A percentile compares a stretch with the other conserved stretches of the same genome.
phyloP scores from a whole-genome alignment of 2,329 filamentous ascomycete genomes.

The Leptosphaerulina australis region DNA sequence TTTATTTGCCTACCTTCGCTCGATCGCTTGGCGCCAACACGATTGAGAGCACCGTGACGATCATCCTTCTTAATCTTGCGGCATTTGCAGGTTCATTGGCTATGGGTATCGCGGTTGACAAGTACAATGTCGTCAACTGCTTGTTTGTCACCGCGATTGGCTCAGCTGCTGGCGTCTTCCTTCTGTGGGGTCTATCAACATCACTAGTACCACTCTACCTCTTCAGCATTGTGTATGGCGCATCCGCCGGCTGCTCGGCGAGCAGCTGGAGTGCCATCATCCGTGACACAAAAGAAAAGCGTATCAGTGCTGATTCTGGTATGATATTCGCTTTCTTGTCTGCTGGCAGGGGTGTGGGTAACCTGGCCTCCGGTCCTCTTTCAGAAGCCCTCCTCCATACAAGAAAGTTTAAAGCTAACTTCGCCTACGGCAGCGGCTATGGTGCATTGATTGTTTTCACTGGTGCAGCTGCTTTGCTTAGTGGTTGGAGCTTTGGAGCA shows the following conservation, averaged over 20 bases:
- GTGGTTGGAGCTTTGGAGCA: conserved; percentile 39
- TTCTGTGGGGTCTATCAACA: conserved; percentile 56
- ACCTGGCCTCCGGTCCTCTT: conserved; percentile 58
- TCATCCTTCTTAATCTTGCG: conserved; percentile 50
- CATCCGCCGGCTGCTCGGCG: conserved; percentile 50
- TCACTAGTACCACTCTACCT: conserved; percentile 50
- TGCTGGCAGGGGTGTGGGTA: conserved; percentile 59
- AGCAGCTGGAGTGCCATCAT: conserved; percentile 55
- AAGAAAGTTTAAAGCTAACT: conserved; percentile 44
- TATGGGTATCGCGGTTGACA: conserved; percentile 50
- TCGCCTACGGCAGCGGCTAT: conserved; percentile 53
- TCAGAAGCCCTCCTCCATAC: conserved; percentile 55
- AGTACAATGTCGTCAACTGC: conserved; percentile 48
- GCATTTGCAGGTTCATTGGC: conserved; percentile 47
- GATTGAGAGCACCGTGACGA: conserved; percentile 45
- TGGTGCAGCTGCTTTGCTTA: conserved; percentile 47
- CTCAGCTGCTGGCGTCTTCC: conserved; percentile 46
- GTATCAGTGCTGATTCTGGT: conserved; percentile 51
- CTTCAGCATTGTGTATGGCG: conserved; percentile 53
- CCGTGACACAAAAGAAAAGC: conserved; percentile 48
- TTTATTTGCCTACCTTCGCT: conserved; percentile 54
- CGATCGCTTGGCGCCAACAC: conserved; percentile 44
- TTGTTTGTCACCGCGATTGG: conserved; percentile 48
- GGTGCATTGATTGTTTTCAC: conserved; percentile 53
- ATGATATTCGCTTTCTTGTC: conserved; percentile 58